A percentile compares a stretch with the other conserved stretches of the same genome.
phyloP scores from a whole-genome alignment of 2,329 filamentous ascomycete genomes.

The Cryoendolithus antarcticus region DNA sequence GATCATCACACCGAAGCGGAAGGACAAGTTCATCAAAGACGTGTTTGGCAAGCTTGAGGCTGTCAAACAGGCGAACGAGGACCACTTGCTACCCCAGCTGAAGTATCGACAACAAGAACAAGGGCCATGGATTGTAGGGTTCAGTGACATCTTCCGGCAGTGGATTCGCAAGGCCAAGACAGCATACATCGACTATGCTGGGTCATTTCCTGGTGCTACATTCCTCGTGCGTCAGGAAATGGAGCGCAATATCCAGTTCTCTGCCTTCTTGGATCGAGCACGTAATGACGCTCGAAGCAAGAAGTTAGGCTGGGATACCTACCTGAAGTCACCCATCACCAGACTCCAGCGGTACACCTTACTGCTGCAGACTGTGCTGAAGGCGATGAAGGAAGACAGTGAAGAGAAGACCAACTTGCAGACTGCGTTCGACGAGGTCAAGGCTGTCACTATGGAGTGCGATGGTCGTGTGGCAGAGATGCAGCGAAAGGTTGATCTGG shows the following conservation, averaged over 20 bases:
- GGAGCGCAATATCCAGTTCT: conserved; percentile 74
- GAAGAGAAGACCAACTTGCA: conserved; percentile 80
- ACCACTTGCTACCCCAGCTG: conserved; percentile 79
- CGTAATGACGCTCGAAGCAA: conserved; percentile 66
- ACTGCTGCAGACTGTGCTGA: conserved; percentile 68
- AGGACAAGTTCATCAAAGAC: conserved; percentile 65
- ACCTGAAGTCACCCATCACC: conserved; percentile 84
- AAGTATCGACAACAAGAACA: conserved; percentile 97
- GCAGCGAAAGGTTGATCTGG: conserved; percentile 78
- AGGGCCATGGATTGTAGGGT: conserved; percentile 84
- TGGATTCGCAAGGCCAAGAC: conserved; percentile 91
- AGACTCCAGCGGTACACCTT: conserved; percentile 82
- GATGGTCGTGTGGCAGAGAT: conserved; percentile 87
- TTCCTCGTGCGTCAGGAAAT: conserved; percentile 75
- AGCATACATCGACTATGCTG: conserved; percentile 86
- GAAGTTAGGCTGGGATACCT: conserved; percentile 86
- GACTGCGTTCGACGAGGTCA: conserved; percentile 84
- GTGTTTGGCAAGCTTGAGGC: conserved; percentile 88
- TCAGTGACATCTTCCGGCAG: conserved; percentile 94
- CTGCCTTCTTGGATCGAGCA: conserved; percentile 69
- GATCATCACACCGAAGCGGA: conserved; percentile 65
- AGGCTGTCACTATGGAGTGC: conserved; percentile 75
- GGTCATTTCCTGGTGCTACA: conserved; percentile 70
- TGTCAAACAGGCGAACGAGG: conserved; percentile 83
- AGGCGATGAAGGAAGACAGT: conserved; percentile 69